These are phyloP conservation scores for Ophiostoma ulmi DNA, from an alignment of 2,329 filamentous ascomycete genomes.

Conservation along the genomic window DNA sequence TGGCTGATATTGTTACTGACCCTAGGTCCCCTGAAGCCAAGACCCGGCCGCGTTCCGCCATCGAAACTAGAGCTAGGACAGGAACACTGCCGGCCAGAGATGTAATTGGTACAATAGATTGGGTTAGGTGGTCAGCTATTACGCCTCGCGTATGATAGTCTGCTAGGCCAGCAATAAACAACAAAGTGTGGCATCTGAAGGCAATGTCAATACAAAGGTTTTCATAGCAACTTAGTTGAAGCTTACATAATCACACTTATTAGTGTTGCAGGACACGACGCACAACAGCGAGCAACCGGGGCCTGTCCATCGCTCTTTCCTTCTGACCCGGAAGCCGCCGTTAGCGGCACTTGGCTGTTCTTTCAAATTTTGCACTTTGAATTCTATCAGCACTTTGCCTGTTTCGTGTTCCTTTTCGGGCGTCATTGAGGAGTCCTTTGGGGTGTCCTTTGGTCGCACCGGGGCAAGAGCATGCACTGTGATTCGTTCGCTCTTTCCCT, in stretches of 20 bases:
- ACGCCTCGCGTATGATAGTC: neutral
- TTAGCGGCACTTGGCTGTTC: neutral
- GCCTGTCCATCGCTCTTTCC: neutral
- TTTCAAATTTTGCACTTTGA: neutral
- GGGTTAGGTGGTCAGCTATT: neutral
- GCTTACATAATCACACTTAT: neutral
- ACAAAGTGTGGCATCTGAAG: neutral
- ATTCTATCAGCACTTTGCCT: neutral
- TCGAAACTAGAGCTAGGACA: neutral
- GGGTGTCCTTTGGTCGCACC: neutral
- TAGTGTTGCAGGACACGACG: neutral
- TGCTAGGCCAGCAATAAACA: neutral
- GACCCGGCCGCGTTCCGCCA: neutral
- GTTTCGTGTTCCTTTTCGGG: no score
- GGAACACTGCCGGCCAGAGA: neutral
- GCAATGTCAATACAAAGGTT: no score
- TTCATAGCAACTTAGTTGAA: neutral
- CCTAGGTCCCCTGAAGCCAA: neutral
- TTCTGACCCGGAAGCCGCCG: neutral
- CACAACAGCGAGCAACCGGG: neutral
- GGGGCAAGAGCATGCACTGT: neutral
- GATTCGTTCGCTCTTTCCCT: slow-evolving; percentile 7
- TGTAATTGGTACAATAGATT: neutral
- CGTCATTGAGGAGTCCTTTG: neutral
- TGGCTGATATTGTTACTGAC: neutral